Percentiles rank a stretch among this genome's conserved stretches.
Conservation (phyloP, 768 basidiomycete species). For the Boletus subparvulus region DNA sequence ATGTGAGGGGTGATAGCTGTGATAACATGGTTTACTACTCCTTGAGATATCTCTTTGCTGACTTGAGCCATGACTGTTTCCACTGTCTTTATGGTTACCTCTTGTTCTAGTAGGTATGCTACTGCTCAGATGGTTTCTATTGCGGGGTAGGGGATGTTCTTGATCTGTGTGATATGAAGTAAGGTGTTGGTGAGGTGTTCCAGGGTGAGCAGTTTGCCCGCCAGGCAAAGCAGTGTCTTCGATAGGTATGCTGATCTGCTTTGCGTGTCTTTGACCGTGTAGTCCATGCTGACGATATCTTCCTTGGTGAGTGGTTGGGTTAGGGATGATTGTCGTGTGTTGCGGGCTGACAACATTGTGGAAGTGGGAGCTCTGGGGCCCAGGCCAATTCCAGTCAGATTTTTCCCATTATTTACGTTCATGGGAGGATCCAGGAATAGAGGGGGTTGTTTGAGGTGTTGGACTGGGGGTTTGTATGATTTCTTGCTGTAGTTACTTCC, state of each 20-base stretch:
- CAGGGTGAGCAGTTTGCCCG: neutral
- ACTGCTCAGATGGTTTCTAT: neutral
- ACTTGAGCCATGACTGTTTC: accelerated
- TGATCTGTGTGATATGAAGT: neutral
- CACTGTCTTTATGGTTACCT: neutral
- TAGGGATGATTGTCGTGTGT: no score
- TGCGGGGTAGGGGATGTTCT: neutral
- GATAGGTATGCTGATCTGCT: neutral
- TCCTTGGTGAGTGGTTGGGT: no score
- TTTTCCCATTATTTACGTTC: no score
- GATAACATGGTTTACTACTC: neutral
- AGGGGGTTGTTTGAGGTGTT: no score
- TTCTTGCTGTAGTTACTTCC: no score
- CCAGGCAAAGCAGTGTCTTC: neutral
- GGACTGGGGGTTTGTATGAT: no score
- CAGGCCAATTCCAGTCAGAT: no score
- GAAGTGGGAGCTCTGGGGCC: no score
- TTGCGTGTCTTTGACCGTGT: no score
- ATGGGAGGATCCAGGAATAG: no score
- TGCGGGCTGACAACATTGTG: no score
- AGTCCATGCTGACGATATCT: no score
- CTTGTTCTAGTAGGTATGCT: neutral
- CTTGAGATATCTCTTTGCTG: accelerated
- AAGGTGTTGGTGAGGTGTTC: neutral
- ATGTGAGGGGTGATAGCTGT: neutral